These are phyloP conservation scores for Coemansia brasiliensis DNA, from an alignment of 192 early-diverging fungal species.

Conservation along the genomic window DNA sequence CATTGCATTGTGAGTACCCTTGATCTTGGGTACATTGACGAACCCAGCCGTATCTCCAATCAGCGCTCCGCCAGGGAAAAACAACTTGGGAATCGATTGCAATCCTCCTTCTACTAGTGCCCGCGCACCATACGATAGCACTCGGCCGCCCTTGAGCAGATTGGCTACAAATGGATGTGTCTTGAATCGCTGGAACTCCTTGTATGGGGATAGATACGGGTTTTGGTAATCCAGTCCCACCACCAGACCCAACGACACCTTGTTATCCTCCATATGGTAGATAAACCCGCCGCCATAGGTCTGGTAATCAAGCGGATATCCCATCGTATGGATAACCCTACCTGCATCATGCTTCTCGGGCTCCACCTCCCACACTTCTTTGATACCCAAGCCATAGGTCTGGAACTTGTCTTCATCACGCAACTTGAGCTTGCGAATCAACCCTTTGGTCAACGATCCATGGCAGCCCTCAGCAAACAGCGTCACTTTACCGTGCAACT, in stretches of 20 bases:
- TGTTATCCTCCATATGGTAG: slow-evolving; percentile 92
- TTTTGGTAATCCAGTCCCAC: slow-evolving; percentile 94
- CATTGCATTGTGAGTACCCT: slow-evolving; percentile 99
- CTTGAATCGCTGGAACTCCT: slow-evolving; percentile 97
- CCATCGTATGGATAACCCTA: slow-evolving; percentile 80
- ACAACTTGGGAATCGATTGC: slow-evolving; percentile 93
- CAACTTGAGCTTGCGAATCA: slow-evolving; percentile 85
- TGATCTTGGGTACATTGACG: slow-evolving; percentile 97
- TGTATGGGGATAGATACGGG: slow-evolving; percentile 93
- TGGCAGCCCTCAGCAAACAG: slow-evolving; percentile 98
- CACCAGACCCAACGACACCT: slow-evolving; percentile 85
- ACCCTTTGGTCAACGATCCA: slow-evolving; percentile 88
- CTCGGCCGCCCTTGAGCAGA: slow-evolving; percentile 85
- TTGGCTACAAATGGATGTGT: slow-evolving; percentile 83
- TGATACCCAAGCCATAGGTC: slow-evolving; percentile 94
- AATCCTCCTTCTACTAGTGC: slow-evolving; percentile 96
- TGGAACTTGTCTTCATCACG: slow-evolving; percentile 84
- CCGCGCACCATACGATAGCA: slow-evolving; percentile 90
- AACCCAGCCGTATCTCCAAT: slow-evolving; percentile 96
- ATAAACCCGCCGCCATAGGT: slow-evolving; percentile 95
- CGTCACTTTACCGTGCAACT: slow-evolving; percentile 89
- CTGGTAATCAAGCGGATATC: slow-evolving; percentile 86
- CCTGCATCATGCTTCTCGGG: slow-evolving; percentile 83
- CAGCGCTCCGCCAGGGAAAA: slow-evolving; percentile 92
- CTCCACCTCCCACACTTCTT: slow-evolving; percentile 97